Evolutionary conservation across 257 asterid genomes (phyloP).

Genomic region (Rauvolfia tetraphylla): DNA sequence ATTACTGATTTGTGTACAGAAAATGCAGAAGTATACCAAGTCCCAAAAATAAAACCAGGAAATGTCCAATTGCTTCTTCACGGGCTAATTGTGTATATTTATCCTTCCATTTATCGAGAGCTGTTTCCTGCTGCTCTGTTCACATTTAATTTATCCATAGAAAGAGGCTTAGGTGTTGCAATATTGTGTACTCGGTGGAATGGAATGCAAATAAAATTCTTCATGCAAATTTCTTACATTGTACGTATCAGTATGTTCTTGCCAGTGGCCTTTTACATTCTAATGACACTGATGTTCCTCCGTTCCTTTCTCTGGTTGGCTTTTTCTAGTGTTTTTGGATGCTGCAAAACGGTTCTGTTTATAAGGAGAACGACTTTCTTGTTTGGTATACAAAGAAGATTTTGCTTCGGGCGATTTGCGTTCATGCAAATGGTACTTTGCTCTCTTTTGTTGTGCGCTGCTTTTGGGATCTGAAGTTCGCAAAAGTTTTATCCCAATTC

Average conservation of each 20-base stretch:
- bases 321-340: too few relatives aligned
- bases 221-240: not conserved
- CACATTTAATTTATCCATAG: not conserved
- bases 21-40: not conserved
- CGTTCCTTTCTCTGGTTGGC: too few relatives aligned
- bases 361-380: too few relatives aligned
- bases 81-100: conserved; percentile 4
- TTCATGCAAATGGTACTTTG: too few relatives aligned
- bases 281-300: too few relatives aligned
- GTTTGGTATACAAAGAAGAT: too few relatives aligned
- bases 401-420: too few relatives aligned
- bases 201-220: not conserved
- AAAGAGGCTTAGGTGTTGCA: not conserved
- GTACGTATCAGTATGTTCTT: not conserved
- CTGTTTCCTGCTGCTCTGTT: not conserved
- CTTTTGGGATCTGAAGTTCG: too few relatives aligned
- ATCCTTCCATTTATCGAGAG: not conserved
- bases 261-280: not conserved
- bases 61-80: not conserved
- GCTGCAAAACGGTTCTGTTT: too few relatives aligned
- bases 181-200: not conserved
- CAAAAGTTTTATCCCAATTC: too few relatives aligned
- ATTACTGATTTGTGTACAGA: conserved; percentile 7
- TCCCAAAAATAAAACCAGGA: not conserved
- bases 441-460: too few relatives aligned